A percentile compares a stretch with the other conserved stretches of the same genome.
phyloP scores from a whole-genome alignment of 352 stramenopile species.

The Globisporangium irregulare region DNA sequence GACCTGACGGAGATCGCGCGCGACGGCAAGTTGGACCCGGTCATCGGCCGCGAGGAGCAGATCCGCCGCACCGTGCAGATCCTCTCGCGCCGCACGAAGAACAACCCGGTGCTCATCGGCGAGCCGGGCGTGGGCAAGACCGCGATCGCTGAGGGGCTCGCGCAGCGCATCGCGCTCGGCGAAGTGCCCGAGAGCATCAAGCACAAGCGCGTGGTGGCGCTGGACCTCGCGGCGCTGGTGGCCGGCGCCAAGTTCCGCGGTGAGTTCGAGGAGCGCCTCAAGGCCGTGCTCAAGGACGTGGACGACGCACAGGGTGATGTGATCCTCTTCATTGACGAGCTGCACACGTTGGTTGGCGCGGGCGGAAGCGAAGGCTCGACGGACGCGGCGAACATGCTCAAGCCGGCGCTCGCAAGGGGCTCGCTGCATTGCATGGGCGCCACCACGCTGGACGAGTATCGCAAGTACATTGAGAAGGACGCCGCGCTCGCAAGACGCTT shows the following conservation, averaged over 20 bases:
- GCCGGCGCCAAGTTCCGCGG: slow-evolving; percentile 96
- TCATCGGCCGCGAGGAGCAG: slow-evolving; percentile 97
- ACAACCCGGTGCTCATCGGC: slow-evolving; percentile 96
- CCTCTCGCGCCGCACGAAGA: slow-evolving; percentile 95
- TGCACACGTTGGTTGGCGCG: slow-evolving; percentile 95
- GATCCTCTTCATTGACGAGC: slow-evolving; percentile 99
- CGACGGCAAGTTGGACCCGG: slow-evolving; percentile 96
- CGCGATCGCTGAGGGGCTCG: slow-evolving; percentile 93
- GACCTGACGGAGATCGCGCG: slow-evolving; percentile 92
- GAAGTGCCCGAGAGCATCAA: slow-evolving; percentile 96
- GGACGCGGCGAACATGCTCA: slow-evolving; percentile 98
- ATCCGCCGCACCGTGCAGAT: slow-evolving; percentile 96
- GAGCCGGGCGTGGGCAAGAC: slow-evolving; percentile 98
- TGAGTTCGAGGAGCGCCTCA: slow-evolving; percentile 99
- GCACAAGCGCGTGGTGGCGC: slow-evolving; percentile 82
- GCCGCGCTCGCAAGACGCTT: slow-evolving; percentile 97
- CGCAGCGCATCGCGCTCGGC: slow-evolving; percentile 89
- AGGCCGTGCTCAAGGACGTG: slow-evolving; percentile 94
- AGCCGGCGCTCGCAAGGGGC: slow-evolving; percentile 96
- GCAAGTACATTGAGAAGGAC: slow-evolving; percentile 98
- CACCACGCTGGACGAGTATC: slow-evolving; percentile 98
- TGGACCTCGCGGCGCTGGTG: slow-evolving; percentile 97
- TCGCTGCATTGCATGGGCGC: slow-evolving; percentile 97
- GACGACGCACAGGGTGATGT: slow-evolving; percentile 94
- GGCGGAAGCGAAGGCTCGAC: slow-evolving; percentile 91